Evolutionary conservation across 495 filamentous ascomycete genomes (phyloP).

Genomic region (Astrothelium macrocarpum): DNA sequence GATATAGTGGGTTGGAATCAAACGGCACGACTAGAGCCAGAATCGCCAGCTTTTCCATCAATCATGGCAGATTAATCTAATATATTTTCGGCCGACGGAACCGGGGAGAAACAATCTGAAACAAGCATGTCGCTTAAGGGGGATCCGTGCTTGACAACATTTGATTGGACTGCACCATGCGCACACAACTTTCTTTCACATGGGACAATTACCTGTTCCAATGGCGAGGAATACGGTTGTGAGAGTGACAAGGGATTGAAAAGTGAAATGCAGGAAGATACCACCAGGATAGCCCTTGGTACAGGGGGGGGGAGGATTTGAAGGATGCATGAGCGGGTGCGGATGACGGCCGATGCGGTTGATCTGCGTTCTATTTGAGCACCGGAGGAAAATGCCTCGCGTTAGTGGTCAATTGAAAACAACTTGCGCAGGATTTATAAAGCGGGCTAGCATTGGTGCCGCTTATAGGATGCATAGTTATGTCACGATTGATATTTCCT

Average conservation of each 20-base stretch:
- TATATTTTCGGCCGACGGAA: not conserved
- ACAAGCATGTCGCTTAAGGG: not conserved
- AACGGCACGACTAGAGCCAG: not conserved
- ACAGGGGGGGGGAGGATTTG: not conserved
- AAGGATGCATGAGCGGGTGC: not conserved
- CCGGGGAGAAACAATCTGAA: not conserved
- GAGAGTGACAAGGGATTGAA: too few relatives aligned
- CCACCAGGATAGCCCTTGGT: not conserved
- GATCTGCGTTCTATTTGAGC: not conserved
- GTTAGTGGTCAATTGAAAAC: not conserved
- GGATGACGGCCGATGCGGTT: slow-evolving; percentile 1
- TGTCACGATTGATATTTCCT: not conserved
- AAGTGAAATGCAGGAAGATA: not conserved
- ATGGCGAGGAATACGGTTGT: too few relatives aligned
- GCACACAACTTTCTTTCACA: too few relatives aligned
- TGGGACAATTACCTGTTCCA: too few relatives aligned
- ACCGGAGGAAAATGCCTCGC: not conserved
- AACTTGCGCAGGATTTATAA: not conserved
- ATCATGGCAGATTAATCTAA: not conserved
- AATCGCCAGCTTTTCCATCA: not conserved
- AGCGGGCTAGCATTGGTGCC: not conserved
- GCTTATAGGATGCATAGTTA: not conserved
- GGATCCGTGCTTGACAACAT: not conserved
- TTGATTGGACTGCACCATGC: not conserved
- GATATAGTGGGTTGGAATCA: not conserved